phyloP scores from a whole-genome alignment of 768 basidiomycete species.

The Psilocybe tampanensis region DNA sequence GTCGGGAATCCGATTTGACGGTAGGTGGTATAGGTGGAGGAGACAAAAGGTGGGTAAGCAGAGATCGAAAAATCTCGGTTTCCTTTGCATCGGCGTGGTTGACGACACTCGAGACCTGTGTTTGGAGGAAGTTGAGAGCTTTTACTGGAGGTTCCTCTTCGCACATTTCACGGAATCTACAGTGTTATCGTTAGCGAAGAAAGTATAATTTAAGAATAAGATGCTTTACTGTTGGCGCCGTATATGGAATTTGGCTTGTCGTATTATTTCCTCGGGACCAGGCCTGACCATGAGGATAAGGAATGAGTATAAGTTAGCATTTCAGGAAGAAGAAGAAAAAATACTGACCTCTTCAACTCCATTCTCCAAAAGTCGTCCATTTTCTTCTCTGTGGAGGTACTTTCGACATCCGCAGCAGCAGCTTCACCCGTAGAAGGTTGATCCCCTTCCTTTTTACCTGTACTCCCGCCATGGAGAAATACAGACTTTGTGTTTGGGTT shows the following conservation, averaged over 20 bases:
- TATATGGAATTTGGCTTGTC: conserved; percentile 63
- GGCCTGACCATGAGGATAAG: conserved; percentile 41
- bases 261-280: conserved; percentile 61
- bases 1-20: neutral
- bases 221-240: conserved; percentile 70
- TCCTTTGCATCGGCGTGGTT: conserved; percentile 68
- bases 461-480: conserved; percentile 81
- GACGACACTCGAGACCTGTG: conserved; percentile 69
- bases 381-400: conserved; percentile 43
- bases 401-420: conserved; percentile 12
- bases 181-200: neutral
- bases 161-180: conserved; percentile 84
- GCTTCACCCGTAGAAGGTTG: conserved; percentile 16
- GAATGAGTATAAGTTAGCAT: neutral
- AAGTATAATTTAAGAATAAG: neutral
- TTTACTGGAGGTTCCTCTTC: conserved; percentile 60
- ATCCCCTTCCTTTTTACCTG: conserved; percentile 37
- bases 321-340: neutral
- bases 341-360: conserved; percentile 65
- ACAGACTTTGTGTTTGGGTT: conserved; percentile 55
- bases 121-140: conserved; percentile 73
- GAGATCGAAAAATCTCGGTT: conserved; percentile 59
- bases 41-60: conserved; percentile 65
- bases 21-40: conserved; percentile 24
- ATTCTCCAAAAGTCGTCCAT: conserved; percentile 84